Evolutionary conservation across 1,284 basidiomycete species (phyloP).

Genomic region (Cutaneotrichosporon mucoides): DNA sequence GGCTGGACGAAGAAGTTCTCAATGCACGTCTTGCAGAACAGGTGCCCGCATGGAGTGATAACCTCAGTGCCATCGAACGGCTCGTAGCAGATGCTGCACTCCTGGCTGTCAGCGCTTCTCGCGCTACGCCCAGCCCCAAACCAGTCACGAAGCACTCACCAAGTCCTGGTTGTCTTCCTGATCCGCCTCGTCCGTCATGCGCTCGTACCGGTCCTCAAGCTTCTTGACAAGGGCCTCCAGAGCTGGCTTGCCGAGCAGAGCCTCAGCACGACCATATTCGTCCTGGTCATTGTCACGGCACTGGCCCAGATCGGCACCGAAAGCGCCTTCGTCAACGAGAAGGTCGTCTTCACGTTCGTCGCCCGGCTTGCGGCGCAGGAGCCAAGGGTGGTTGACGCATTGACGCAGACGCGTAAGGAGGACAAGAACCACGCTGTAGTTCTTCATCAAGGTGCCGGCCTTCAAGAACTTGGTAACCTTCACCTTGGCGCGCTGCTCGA

Average conservation of each 20-base stretch:
- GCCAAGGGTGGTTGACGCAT: conserved; percentile 39
- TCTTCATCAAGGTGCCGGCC: conserved; percentile 46
- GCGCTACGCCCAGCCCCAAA: no score
- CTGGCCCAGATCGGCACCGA: conserved; percentile 20
- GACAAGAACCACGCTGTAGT: conserved; percentile 38
- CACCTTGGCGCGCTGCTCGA: conserved; percentile 41
- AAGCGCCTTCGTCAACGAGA: conserved; percentile 34
- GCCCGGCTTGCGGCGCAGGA: conserved; percentile 34
- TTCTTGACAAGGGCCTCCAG: conserved; percentile 28
- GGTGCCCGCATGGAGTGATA: conserved; percentile 42
- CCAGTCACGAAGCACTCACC: conserved; percentile 4
- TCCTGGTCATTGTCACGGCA: conserved; percentile 22
- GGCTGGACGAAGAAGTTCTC: conserved; percentile 32
- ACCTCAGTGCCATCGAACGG: conserved; percentile 31
- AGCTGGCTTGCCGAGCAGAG: conserved; percentile 20
- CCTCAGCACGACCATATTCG: conserved; percentile 31
- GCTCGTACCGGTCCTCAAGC: conserved; percentile 29
- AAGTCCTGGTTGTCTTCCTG: conserved; percentile 10
- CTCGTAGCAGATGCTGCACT: conserved; percentile 43
- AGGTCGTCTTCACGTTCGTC: conserved; percentile 29
- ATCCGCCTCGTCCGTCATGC: conserved; percentile 10
- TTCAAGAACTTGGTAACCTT: conserved; percentile 46
- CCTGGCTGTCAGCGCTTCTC: conserved; percentile 3
- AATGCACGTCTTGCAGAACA: conserved; percentile 42
- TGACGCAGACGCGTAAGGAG: conserved; percentile 43